Percentiles rank a stretch among this genome's conserved stretches.
Evolutionary conservation across 768 basidiomycete species (phyloP).

Genomic region (Vararia minispora): DNA sequence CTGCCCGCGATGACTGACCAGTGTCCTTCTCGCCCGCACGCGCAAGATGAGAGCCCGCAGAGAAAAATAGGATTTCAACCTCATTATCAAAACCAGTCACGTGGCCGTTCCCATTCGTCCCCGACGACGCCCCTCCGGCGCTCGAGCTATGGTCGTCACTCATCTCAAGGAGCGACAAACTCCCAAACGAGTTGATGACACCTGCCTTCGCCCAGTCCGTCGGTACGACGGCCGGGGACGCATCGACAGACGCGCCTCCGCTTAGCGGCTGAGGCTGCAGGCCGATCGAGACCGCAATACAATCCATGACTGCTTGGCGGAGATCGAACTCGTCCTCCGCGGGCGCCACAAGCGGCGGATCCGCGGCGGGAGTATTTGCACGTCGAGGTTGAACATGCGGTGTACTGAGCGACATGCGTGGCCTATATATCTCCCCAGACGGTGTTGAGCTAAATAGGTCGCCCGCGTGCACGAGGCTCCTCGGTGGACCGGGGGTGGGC

Average conservation of each 20-base stretch:
- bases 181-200: slow-evolving; percentile 61
- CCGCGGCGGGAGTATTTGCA: slow-evolving; percentile 5
- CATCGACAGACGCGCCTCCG: slow-evolving; percentile 51
- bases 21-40: slow-evolving; percentile 86
- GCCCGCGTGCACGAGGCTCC: slow-evolving; percentile 61
- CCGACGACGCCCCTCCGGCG: slow-evolving; percentile 45
- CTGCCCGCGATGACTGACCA: slow-evolving; percentile 37
- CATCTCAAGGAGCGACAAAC: slow-evolving; percentile 59
- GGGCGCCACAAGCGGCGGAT: slow-evolving; percentile 17
- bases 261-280: slow-evolving; percentile 79
- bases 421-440: slow-evolving; percentile 30
- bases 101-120: slow-evolving; percentile 37
- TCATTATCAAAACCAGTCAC: slow-evolving; percentile 89
- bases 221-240: slow-evolving; percentile 52
- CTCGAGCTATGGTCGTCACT: slow-evolving; percentile 61
- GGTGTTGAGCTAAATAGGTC: slow-evolving; percentile 57
- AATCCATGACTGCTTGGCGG: slow-evolving; percentile 94
- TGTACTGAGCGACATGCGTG: slow-evolving; percentile 12
- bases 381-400: slow-evolving; percentile 9
- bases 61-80: slow-evolving; percentile 90
- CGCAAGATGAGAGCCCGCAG: slow-evolving; percentile 75
- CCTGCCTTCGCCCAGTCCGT: slow-evolving; percentile 21
- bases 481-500: slow-evolving; percentile 26
- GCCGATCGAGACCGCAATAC: slow-evolving; percentile 95
- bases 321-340: slow-evolving; percentile 77